Conservation (phyloP, 495 filamentous ascomycete species). For the Penicillium soppii region DNA sequence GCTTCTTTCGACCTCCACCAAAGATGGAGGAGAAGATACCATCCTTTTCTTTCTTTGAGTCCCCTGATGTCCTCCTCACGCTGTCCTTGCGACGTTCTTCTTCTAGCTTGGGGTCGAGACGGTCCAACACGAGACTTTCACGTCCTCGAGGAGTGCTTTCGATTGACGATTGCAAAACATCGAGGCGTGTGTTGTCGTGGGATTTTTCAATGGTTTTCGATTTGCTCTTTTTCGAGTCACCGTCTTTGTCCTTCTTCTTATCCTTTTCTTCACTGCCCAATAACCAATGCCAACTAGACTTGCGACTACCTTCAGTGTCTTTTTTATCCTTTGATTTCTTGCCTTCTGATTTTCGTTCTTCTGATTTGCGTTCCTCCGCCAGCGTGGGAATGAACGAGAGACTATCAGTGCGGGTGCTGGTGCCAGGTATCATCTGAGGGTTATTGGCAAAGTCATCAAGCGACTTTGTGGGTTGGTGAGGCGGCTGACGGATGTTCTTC, state of each 20-base stretch:
- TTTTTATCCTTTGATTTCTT: conserved; percentile 66
- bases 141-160: conserved; percentile 65
- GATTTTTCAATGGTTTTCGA: conserved; percentile 58
- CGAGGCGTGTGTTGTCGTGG: conserved; percentile 72
- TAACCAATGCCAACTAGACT: conserved; percentile 86
- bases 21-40: conserved; percentile 89
- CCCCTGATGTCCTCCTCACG: conserved; percentile 64
- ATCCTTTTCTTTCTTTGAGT: conserved; percentile 86
- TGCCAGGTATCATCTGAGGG: conserved; percentile 62
- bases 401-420: conserved; percentile 69
- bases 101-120: conserved; percentile 71
- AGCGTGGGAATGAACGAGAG: conserved; percentile 84
- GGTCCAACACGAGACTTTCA: conserved; percentile 79
- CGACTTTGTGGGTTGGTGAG: conserved; percentile 28
- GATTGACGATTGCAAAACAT: conserved; percentile 79
- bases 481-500: conserved; percentile 21
- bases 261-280: conserved; percentile 70
- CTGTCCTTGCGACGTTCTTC: conserved; percentile 85
- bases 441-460: conserved; percentile 39
- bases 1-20: conserved; percentile 80
- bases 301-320: conserved; percentile 59
- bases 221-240: conserved; percentile 59
- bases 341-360: conserved; percentile 61
- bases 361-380: conserved; percentile 61
- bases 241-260: conserved; percentile 61